Evolutionary conservation across 2,329 filamentous ascomycete species (phyloP).

Genomic region (Eutypa lata): DNA sequence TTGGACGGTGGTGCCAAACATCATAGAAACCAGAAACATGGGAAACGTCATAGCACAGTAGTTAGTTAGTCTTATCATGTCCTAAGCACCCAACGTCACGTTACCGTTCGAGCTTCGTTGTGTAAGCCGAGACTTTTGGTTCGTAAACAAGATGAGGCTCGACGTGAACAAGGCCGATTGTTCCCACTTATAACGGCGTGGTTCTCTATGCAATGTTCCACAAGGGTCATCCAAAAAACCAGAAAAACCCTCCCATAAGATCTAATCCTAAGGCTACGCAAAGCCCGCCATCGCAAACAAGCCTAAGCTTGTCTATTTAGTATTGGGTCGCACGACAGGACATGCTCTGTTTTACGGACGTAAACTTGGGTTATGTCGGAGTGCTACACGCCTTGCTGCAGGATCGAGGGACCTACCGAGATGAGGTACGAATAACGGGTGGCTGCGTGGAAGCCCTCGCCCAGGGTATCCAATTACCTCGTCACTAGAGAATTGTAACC

Average conservation of each 20-base stretch:
- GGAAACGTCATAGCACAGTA: no score
- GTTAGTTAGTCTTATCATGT: no score
- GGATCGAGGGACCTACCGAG: constrained; percentile 32
- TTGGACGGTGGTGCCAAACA: no score
- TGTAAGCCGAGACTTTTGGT: background rate
- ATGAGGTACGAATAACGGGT: constrained; percentile 30
- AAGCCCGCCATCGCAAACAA: constrained; percentile 6
- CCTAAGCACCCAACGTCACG: no score
- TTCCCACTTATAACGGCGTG: background rate
- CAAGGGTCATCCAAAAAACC: constrained; percentile 1
- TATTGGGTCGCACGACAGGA: constrained; percentile 18
- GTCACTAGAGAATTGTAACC: constrained; percentile 5
- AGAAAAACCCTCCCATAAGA: constrained; percentile 1
- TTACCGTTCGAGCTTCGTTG: background rate
- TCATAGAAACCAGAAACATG: no score
- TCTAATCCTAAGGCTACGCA: constrained; percentile 5
- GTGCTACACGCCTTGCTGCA: constrained; percentile 29
- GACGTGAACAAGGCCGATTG: background rate
- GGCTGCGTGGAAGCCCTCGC: constrained; percentile 23
- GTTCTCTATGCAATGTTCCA: constrained; percentile 1
- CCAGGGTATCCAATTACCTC: constrained; percentile 13
- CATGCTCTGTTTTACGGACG: constrained; percentile 27
- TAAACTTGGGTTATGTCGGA: constrained; percentile 24
- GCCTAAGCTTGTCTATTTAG: constrained; percentile 11
- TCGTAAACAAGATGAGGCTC: background rate